Conservation (phyloP, 2,329 filamentous ascomycete species). For the Keithomyces neogunnii region DNA sequence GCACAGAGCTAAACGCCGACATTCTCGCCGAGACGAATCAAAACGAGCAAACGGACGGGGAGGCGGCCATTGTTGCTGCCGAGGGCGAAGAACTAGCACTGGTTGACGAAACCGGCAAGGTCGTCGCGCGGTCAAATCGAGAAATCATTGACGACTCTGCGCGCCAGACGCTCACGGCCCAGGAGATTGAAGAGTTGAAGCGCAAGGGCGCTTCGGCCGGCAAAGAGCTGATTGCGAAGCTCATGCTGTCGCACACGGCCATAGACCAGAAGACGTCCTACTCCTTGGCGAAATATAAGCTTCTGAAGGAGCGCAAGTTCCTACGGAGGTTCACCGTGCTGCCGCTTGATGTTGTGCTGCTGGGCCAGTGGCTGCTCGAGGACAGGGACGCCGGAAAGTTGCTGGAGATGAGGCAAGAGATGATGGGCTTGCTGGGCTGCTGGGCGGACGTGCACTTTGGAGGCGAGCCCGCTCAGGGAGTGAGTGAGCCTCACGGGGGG, state of each 20-base stretch:
- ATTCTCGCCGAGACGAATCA: slow-evolving; percentile 44
- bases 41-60: slow-evolving; percentile 34
- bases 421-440: slow-evolving; percentile 70
- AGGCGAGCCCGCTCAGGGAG: slow-evolving; percentile 18
- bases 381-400: slow-evolving; percentile 76
- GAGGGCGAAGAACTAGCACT: slow-evolving; percentile 35
- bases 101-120: slow-evolving; percentile 32
- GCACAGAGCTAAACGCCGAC: slow-evolving; percentile 77
- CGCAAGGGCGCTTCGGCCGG: slow-evolving; percentile 69
- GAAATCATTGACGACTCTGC: slow-evolving; percentile 53
- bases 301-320: slow-evolving; percentile 91
- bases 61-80: slow-evolving; percentile 26
- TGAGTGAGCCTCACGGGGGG: slow-evolving; percentile 23
- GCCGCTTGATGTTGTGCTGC: slow-evolving; percentile 68
- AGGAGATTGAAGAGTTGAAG: slow-evolving; percentile 67
- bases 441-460: slow-evolving; percentile 82
- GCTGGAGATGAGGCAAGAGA: slow-evolving; percentile 79
- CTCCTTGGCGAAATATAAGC: slow-evolving; percentile 89
- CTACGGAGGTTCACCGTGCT: slow-evolving; percentile 78
- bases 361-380: slow-evolving; percentile 69
- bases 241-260: slow-evolving; percentile 80
- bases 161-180: slow-evolving; percentile 69
- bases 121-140: slow-evolving; percentile 46
- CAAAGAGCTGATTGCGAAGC: slow-evolving; percentile 84
- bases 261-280: slow-evolving; percentile 93